Base-by-base conservation (phyloP, 2,329 filamentous ascomycete genomes). In the Penicillium sumatraense region DNA sequence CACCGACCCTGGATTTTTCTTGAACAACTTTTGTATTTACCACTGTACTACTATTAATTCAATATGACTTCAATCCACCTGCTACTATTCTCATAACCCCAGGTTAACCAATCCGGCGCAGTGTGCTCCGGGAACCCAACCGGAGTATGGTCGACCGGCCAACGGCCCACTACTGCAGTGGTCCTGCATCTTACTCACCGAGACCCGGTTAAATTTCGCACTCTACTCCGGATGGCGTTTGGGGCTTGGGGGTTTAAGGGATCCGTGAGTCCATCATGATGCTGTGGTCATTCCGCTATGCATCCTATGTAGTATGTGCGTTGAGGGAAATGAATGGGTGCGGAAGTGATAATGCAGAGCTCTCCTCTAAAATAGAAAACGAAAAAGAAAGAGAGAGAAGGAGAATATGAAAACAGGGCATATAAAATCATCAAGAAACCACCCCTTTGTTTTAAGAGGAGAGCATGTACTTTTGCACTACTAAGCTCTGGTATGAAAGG, bases 81-180 rank as follows among this genome's bases (percentile, higher is more conserved):
- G 13, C 38, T 10, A 24, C 33, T 41, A 18, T 21, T 16, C 14
- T n/a, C 26, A 2, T n/a, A 29, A 44, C 46, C 48, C 47, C 16
- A 31, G 3, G 31, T 48, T 44, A 26, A 46, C 48, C 46, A 54
- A 57, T 45, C 56, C 70, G 70, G 70, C 61, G 56, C 68, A 72
- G 67, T 54, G 69, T 72, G 68, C 69, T 72, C 70, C 70, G 70
- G 55, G 20, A 54, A 36, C 44, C 59, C 60, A 61, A 60, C 62
- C 63, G 63, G 63, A 66, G 60, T 47, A 63, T 59, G 56, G 63
- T 65, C 63, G 62, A 66, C 62, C 62, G 62, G 62, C 53, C 63
- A 64, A 63, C 62, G 63, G 60, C 60, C 62, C 63, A 64, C 64
- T 58, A 61, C 55, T 58, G 57, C 41, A 54, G 52, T 48, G 59